These are phyloP conservation scores for Thozetella sp. DNA, from an alignment of 495 filamentous ascomycete species.

Conservation along the genomic window DNA sequence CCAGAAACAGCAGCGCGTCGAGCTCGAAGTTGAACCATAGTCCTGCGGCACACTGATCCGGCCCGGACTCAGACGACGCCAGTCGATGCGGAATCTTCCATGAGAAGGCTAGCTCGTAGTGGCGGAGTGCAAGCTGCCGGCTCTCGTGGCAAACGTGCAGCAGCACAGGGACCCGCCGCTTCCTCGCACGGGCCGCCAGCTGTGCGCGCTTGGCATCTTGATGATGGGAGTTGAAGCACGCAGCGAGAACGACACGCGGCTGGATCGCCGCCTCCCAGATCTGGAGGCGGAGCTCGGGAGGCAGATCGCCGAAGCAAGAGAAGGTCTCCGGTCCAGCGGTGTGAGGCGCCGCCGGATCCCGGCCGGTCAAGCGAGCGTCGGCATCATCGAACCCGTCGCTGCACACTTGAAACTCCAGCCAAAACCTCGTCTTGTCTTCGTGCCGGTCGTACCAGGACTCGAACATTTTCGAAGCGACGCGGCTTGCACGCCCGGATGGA, in stretches of 20 bases:
- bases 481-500: not conserved
- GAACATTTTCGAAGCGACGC: constrained; percentile 8
- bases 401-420: constrained; percentile 37
- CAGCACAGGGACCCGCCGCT: constrained; percentile 31
- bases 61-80: constrained; percentile 14
- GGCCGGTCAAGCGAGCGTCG: not conserved
- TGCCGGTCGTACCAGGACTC: constrained; percentile 10
- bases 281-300: constrained; percentile 46
- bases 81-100: constrained; percentile 36
- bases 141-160: constrained; percentile 40
- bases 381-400: constrained; percentile 30
- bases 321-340: constrained; percentile 24
- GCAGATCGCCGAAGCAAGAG: constrained; percentile 35
- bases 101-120: constrained; percentile 42
- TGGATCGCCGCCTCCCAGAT: constrained; percentile 43
- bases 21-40: constrained; percentile 39
- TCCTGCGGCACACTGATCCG: constrained; percentile 19
- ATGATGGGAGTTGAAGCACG: constrained; percentile 27
- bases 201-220: constrained; percentile 10
- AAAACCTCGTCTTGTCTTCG: constrained; percentile 24
- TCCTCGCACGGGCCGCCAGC: constrained; percentile 13
- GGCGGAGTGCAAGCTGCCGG: constrained; percentile 35
- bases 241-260: constrained; percentile 33
- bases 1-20: constrained; percentile 37
- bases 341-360: constrained; percentile 3